phyloP scores from a whole-genome alignment of 495 filamentous ascomycete species.

The Aspergillus ostianus region DNA sequence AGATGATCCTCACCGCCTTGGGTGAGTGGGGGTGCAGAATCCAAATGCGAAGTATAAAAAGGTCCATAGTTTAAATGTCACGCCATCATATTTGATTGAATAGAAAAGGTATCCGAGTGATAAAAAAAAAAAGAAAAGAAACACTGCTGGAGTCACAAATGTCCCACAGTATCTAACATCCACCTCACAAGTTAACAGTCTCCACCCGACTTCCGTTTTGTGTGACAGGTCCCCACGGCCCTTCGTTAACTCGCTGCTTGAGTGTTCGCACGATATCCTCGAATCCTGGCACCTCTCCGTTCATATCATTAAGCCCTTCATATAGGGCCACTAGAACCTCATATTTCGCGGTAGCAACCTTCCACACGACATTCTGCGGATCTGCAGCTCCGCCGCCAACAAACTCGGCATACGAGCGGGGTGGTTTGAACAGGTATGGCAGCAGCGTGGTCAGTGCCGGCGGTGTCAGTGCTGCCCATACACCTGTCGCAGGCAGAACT shows the following conservation, averaged over 20 bases:
- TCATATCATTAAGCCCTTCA: conserved; percentile 29
- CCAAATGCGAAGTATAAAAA: conserved; percentile 21
- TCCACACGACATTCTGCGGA: conserved; percentile 56
- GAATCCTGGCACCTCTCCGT: conserved; percentile 33
- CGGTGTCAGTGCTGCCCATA: conserved; percentile 51
- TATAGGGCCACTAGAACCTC: conserved; percentile 52
- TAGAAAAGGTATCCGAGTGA: conserved; percentile 4
- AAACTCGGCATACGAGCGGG: conserved; percentile 56
- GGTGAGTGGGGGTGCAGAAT: conserved; percentile 7
- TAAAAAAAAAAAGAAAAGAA: not conserved
- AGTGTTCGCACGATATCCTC: conserved; percentile 47
- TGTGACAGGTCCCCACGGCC: conserved; percentile 40
- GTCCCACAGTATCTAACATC: no score
- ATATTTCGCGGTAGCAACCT: conserved; percentile 58
- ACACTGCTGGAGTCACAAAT: not conserved
- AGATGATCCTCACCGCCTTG: conserved; percentile 22
- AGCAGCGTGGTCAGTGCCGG: conserved; percentile 52
- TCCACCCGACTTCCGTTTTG: conserved; percentile 33
- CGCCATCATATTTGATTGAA: not conserved
- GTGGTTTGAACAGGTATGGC: conserved; percentile 59
- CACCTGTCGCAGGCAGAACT: conserved; percentile 45
- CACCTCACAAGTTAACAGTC: conserved; percentile 34
- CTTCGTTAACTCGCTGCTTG: conserved; percentile 43
- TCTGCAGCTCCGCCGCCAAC: conserved; percentile 59
- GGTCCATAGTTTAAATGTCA: not conserved